Conservation (phyloP, 1,284 basidiomycete species). For the Wolfiporia cocos region DNA sequence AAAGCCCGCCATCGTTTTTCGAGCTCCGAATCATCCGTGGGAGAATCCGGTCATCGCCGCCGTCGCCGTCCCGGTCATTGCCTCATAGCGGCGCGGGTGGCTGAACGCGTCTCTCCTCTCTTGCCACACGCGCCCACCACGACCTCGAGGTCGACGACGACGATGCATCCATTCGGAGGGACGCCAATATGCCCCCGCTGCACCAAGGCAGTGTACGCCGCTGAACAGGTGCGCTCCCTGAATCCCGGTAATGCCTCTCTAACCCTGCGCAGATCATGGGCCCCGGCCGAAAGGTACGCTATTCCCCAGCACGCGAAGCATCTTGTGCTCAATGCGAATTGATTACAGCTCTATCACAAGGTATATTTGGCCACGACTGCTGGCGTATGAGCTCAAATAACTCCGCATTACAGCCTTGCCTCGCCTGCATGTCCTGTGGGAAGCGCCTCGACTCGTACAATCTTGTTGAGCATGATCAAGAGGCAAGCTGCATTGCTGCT, state of each 20-base stretch:
- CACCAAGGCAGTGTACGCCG: slow-evolving; percentile 67
- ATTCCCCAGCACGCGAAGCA: no score
- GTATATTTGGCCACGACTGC: no score
- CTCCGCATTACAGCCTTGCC: slow-evolving; percentile 49
- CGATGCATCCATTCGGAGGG: slow-evolving; percentile 64
- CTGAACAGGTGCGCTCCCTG: slow-evolving; percentile 57
- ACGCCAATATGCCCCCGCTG: slow-evolving; percentile 63
- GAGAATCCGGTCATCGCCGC: slow-evolving; percentile 24
- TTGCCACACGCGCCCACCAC: no score
- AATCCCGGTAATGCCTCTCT: slow-evolving; percentile 1
- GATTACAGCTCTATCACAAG: slow-evolving; percentile 80
- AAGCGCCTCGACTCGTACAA: slow-evolving; percentile 70
- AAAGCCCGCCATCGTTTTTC: slow-evolving; percentile 20
- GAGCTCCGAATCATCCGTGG: slow-evolving; percentile 22
- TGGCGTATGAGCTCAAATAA: no score
- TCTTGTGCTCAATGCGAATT: no score
- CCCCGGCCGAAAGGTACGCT: slow-evolving; percentile 66
- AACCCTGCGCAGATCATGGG: slow-evolving; percentile 56
- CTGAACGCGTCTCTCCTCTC: no score
- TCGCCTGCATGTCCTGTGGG: slow-evolving; percentile 63
- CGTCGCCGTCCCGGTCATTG: slow-evolving; percentile 5
- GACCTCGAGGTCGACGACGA: no score
- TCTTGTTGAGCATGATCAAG: slow-evolving; percentile 69
- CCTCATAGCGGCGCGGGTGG: no score
- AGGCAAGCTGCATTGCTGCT: slow-evolving; percentile 55